These are phyloP conservation scores for Phoma herbarum DNA, from an alignment of 2,329 filamentous ascomycete genomes.

Conservation along the genomic window DNA sequence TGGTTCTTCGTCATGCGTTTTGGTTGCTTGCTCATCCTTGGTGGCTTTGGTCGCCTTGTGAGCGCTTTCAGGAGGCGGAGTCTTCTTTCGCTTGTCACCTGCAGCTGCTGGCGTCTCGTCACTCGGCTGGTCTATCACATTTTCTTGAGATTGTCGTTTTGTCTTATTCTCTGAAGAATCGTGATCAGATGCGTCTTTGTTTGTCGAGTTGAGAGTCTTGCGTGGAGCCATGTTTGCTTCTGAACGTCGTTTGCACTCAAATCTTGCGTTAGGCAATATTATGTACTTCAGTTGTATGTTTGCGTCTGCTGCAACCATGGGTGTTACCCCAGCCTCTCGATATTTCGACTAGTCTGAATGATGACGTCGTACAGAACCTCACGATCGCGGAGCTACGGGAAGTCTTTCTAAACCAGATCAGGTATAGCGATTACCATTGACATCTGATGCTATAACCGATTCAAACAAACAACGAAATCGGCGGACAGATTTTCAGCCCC, in stretches of 20 bases:
- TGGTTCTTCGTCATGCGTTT: neutral
- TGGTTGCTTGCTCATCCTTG: neutral
- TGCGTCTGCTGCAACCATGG: neutral
- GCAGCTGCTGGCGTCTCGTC: neutral
- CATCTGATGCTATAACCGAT: neutral
- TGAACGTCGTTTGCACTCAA: too few relatives aligned
- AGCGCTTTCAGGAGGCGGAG: neutral
- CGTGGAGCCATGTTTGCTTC: neutral
- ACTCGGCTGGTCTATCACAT: neutral
- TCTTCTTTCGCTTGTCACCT: constrained; percentile 4
- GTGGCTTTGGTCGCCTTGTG: neutral
- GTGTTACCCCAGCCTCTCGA: neutral
- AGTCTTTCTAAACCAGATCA: neutral
- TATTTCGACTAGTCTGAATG: neutral
- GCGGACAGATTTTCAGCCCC: constrained; percentile 1
- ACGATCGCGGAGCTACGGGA: too few relatives aligned
- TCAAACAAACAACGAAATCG: constrained; percentile 24
- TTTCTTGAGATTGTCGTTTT: neutral
- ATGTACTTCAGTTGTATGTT: neutral
- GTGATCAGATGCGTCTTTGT: neutral
- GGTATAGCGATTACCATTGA: neutral
- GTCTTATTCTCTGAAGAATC: neutral
- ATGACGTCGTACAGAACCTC: constrained; percentile 4
- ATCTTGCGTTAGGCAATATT: neutral
- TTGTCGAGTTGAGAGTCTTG: neutral